phyloP scores from a whole-genome alignment of 139 green algal species.

The Yamagishiella unicocca region DNA sequence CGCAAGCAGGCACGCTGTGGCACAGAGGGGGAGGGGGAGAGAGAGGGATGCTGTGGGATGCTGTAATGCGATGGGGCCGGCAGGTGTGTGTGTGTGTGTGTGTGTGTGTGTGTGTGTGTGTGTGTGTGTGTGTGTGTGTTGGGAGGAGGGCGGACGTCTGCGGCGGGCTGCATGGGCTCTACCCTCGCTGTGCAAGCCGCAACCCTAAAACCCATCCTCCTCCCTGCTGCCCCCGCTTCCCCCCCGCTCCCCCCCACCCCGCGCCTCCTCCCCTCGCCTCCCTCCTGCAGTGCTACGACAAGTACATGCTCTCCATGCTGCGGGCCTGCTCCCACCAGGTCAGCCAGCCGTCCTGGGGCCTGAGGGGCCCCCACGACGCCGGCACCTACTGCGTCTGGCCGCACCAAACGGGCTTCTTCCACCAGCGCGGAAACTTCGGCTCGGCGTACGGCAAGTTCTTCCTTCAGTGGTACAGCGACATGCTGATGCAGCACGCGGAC shows the following conservation, averaged over 20 bases:
- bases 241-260: neutral
- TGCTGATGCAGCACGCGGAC: slow-evolving; percentile 66
- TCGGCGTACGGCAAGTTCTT: slow-evolving; percentile 75
- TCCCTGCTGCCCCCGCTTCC: too few relatives aligned
- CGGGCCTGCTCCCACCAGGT: slow-evolving; percentile 62
- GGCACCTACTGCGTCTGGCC: slow-evolving; percentile 69
- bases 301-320: slow-evolving; percentile 70
- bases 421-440: slow-evolving; percentile 66
- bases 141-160: too few relatives aligned
- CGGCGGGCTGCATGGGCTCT: too few relatives aligned
- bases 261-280: neutral
- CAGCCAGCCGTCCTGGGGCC: slow-evolving; percentile 71
- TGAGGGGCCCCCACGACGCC: slow-evolving; percentile 73
- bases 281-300: slow-evolving; percentile 72
- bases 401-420: slow-evolving; percentile 74
- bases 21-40: too few relatives aligned
- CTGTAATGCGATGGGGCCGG: too few relatives aligned
- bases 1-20: too few relatives aligned
- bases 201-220: neutral
- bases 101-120: neutral
- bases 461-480: slow-evolving; percentile 72
- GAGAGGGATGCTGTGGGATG: too few relatives aligned
- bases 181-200: neutral
- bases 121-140: too few relatives aligned
- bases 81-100: slow-evolving; percentile 40